These are phyloP conservation scores for Camellia oleifera DNA, from an alignment of 179 eudicot genomes.

Conservation along the genomic window DNA sequence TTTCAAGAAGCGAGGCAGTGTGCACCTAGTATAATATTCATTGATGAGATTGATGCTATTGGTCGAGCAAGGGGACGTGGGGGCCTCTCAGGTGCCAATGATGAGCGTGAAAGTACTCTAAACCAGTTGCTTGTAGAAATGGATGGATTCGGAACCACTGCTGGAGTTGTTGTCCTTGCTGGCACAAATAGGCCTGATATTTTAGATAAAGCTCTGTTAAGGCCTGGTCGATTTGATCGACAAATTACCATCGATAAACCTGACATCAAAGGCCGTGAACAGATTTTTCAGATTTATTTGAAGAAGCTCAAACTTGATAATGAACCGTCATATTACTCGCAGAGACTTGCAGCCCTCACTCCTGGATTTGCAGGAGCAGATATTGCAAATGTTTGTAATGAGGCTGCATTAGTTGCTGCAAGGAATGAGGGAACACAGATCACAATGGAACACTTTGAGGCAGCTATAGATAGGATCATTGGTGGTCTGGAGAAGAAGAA, in stretches of 20 bases:
- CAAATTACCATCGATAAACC: conserved; percentile 69
- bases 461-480: conserved; percentile 73
- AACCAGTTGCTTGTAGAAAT: conserved; percentile 85
- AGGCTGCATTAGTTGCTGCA: conserved; percentile 81
- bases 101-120: conserved; percentile 84
- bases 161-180: conserved; percentile 82
- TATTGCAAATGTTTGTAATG: conserved; percentile 81
- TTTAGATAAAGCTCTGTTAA: conserved; percentile 75
- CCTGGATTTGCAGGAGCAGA: conserved; percentile 92
- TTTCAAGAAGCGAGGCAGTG: conserved; percentile 79
- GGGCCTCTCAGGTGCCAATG: conserved; percentile 66
- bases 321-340: conserved; percentile 64
- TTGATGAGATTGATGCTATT: conserved; percentile 89
- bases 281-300: conserved; percentile 70
- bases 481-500: conserved; percentile 88
- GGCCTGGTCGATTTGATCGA: conserved; percentile 86
- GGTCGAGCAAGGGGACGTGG: conserved; percentile 87
- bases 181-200: conserved; percentile 86
- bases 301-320: conserved; percentile 71
- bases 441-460: conserved; percentile 65
- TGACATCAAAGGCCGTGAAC: conserved; percentile 78
- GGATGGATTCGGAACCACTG: conserved; percentile 82
- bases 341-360: conserved; percentile 75
- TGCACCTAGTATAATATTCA: conserved; percentile 80
- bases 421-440: conserved; percentile 48